Evolutionary conservation across 768 basidiomycete genomes (phyloP).

Genomic region (Rhizopogon rudus): DNA sequence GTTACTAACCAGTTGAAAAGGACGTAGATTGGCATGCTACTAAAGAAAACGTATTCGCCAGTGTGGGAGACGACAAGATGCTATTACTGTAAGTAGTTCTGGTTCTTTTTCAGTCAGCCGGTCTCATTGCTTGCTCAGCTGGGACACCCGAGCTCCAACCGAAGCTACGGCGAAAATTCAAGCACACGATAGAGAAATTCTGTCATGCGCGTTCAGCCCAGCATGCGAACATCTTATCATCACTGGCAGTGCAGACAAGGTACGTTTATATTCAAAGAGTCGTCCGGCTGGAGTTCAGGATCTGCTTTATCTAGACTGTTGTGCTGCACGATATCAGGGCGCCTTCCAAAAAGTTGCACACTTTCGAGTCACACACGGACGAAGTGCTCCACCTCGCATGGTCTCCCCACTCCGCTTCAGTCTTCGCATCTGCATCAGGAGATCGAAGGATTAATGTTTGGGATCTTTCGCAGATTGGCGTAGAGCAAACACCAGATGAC

Average conservation of each 20-base stretch:
- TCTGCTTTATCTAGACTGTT: slow-evolving; percentile 56
- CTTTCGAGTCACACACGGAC: slow-evolving; percentile 90
- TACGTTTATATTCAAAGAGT: slow-evolving; percentile 25
- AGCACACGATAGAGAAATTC: slow-evolving; percentile 88
- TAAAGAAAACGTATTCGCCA: slow-evolving; percentile 82
- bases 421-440: slow-evolving; percentile 93
- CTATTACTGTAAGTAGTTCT: slow-evolving; percentile 73
- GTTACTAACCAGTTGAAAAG: slow-evolving; percentile 32
- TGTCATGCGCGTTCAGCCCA: slow-evolving; percentile 88
- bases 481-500: slow-evolving; percentile 97
- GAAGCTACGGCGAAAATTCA: slow-evolving; percentile 70
- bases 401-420: slow-evolving; percentile 89
- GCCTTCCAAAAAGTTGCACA: slow-evolving; percentile 74
- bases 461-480: slow-evolving; percentile 89
- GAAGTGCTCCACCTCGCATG: slow-evolving; percentile 93
- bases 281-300: not conserved
- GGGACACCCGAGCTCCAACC: slow-evolving; percentile 80
- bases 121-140: slow-evolving; percentile 42
- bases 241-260: slow-evolving; percentile 94
- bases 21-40: slow-evolving; percentile 95
- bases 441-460: slow-evolving; percentile 93
- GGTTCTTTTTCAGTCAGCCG: not conserved
- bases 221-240: slow-evolving; percentile 72
- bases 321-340: slow-evolving; percentile 82
- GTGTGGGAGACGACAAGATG: slow-evolving; percentile 94